phyloP scores from a whole-genome alignment of 106 monocot species.

The Narthecium ossifragum region DNA sequence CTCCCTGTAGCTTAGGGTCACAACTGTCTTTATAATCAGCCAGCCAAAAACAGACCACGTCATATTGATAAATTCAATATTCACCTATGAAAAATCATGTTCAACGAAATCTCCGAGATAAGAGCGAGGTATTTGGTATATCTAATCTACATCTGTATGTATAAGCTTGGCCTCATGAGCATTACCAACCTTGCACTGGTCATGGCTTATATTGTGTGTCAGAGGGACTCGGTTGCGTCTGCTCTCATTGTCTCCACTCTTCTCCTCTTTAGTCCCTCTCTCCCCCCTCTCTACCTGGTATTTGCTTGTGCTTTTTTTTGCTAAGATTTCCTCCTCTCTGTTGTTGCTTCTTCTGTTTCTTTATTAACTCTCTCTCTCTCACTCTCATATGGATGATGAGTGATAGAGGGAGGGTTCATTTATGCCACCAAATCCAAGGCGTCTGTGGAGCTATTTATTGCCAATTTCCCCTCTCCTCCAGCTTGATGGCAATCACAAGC shows the following conservation, averaged over 20 bases:
- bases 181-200: neutral
- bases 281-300: neutral
- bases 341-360: neutral
- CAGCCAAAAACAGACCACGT: neutral
- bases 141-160: too few relatives aligned
- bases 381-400: neutral
- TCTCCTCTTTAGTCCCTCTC: slow-evolving; percentile 4
- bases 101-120: too few relatives aligned
- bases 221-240: slow-evolving; percentile 5
- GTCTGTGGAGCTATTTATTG: neutral
- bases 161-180: neutral
- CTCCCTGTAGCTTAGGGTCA: too few relatives aligned
- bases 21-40: neutral
- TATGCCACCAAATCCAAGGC: neutral
- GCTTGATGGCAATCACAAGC: slow-evolving; percentile 20
- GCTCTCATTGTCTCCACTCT: slow-evolving; percentile 5
- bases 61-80: neutral
- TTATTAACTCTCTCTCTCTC: slow-evolving; percentile 4
- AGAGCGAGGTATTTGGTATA: too few relatives aligned
- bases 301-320: slow-evolving; percentile 12
- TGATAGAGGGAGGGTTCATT: neutral
- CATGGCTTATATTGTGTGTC: neutral
- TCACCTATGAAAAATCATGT: neutral
- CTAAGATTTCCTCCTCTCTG: neutral
- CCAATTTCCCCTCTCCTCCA: slow-evolving; percentile 1